Conservation (phyloP, 495 filamentous ascomycete genomes). For the Pseudoneurospora amorphoporcata region DNA sequence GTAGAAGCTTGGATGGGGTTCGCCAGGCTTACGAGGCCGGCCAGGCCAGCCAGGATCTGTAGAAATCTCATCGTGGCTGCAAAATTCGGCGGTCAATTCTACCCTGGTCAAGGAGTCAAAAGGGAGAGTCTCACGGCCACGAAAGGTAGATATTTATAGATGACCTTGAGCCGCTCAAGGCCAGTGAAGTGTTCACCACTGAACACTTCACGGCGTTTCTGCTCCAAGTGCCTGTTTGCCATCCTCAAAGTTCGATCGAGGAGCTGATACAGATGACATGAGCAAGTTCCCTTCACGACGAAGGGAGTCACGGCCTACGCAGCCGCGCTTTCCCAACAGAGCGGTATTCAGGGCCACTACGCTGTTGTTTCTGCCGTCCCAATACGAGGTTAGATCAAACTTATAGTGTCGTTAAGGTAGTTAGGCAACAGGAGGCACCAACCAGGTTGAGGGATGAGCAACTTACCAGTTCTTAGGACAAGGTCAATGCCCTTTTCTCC, state of each 20-base stretch:
- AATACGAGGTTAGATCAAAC: not conserved
- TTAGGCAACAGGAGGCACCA: not conserved
- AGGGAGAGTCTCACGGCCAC: not conserved
- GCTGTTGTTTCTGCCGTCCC: not conserved
- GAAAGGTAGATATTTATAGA: not conserved
- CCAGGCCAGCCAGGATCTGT: not conserved
- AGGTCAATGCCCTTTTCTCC: not conserved
- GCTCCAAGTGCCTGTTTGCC: not conserved
- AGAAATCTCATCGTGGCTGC: not conserved
- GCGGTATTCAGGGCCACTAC: not conserved
- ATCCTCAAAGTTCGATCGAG: not conserved
- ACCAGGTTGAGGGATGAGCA: not conserved
- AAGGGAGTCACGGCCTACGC: not conserved
- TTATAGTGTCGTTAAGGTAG: not conserved
- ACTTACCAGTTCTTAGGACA: not conserved
- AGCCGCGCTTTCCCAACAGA: not conserved
- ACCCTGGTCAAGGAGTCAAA: not conserved
- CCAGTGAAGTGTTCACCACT: not conserved
- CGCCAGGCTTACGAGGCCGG: not conserved
- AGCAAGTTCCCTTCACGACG: not conserved
- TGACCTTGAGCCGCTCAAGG: not conserved
- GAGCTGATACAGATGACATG: not conserved
- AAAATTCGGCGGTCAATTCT: not conserved
- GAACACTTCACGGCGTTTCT: not conserved
- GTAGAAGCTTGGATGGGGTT: not conserved